Evolutionary conservation across 257 asterid species (phyloP).

Genomic region (Solanum appendiculatum): DNA sequence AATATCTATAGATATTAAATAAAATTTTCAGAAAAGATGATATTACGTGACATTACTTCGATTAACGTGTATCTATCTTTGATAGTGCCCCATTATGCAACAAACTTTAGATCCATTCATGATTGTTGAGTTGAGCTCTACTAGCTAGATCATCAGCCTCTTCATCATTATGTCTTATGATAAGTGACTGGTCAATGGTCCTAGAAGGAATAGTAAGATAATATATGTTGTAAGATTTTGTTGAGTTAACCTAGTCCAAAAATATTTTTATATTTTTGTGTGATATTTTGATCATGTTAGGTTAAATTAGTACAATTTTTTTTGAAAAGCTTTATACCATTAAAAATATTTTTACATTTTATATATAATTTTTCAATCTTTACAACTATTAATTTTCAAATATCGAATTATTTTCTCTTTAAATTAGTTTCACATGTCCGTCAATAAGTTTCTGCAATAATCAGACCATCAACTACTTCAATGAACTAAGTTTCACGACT

Average conservation of each 20-base stretch:
- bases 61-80: too few species aligned
- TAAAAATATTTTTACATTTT: not conserved
- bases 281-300: not conserved
- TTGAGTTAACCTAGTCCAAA: not conserved
- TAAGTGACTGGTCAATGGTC: not conserved
- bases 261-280: not conserved
- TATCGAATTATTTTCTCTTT: not conserved
- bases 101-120: not conserved
- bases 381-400: not conserved
- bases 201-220: not conserved
- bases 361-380: not conserved
- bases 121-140: not conserved
- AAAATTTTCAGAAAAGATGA: not conserved
- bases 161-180: not conserved
- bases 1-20: too few species aligned
- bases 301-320: not conserved
- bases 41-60: too few species aligned
- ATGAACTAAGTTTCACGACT: too few species aligned
- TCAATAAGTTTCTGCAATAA: too few species aligned
- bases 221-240: not conserved
- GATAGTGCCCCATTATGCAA: too few species aligned
- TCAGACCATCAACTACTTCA: too few species aligned
- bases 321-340: not conserved
- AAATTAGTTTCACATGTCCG: not conserved
- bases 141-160: not conserved